A percentile compares a stretch with the other conserved stretches of the same genome.
Conservation (phyloP, 2,329 filamentous ascomycete species). For the Endoconidiophora polonica region DNA sequence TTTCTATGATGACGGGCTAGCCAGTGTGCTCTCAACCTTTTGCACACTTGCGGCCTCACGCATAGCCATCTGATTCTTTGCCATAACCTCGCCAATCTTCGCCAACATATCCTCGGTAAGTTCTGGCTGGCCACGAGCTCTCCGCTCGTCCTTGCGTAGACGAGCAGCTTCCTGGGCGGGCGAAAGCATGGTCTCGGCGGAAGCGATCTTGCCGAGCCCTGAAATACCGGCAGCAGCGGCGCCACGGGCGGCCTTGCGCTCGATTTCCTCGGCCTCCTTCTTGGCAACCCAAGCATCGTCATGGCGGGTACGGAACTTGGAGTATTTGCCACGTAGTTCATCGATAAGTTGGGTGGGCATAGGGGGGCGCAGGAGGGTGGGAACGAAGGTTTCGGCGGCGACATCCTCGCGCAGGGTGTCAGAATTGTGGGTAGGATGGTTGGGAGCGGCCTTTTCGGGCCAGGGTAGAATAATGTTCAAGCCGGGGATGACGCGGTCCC, state of each 20-base stretch:
- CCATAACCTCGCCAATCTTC: conserved; percentile 45
- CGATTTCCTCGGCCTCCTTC: conserved; percentile 42
- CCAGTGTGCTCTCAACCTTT: conserved; percentile 8
- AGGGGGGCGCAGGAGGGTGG: conserved; percentile 59
- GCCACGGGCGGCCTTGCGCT: conserved; percentile 21
- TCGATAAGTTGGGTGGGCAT: conserved; percentile 67
- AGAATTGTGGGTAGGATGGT: conserved; percentile 34
- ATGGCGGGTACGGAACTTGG: conserved; percentile 65
- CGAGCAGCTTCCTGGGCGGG: conserved; percentile 44
- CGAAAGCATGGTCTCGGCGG: conserved; percentile 29
- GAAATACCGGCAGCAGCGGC: not conserved
- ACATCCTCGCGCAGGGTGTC: conserved; percentile 67
- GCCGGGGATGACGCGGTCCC: conserved; percentile 48
- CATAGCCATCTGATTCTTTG: conserved; percentile 29
- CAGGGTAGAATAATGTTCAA: conserved; percentile 61
- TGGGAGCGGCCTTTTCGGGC: conserved; percentile 45
- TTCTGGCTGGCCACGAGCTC: conserved; percentile 36
- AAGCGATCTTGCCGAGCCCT: conserved; percentile 15
- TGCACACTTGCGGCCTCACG: conserved; percentile 7
- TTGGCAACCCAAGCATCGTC: conserved; percentile 53
- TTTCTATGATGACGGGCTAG: conserved; percentile 1
- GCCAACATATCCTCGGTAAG: conserved; percentile 42
- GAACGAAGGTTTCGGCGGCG: conserved; percentile 58
- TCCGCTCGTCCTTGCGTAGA: conserved; percentile 33
- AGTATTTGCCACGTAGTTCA: conserved; percentile 73